Evolutionary conservation across 1,284 basidiomycete species (phyloP).

Genomic region (Peniophora sp.): DNA sequence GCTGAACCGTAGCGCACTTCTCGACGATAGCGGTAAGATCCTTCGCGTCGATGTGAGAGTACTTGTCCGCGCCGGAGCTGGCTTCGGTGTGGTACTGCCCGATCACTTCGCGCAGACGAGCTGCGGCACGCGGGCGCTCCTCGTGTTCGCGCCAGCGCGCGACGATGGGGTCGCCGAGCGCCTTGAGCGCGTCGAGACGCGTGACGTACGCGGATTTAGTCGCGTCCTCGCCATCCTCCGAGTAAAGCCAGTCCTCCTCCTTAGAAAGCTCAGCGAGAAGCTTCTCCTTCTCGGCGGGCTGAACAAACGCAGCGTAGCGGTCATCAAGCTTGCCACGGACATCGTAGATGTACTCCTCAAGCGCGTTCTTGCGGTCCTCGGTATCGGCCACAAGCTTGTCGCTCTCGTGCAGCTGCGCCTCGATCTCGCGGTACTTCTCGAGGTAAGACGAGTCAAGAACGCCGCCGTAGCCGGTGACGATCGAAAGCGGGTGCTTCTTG

Average conservation of each 20-base stretch:
- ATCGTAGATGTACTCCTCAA: conserved; percentile 97
- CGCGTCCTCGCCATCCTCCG: conserved; percentile 91
- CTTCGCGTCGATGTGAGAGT: conserved; percentile 80
- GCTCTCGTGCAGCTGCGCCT: conserved; percentile 78
- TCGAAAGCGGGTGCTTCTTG: conserved; percentile 76
- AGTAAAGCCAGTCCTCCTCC: conserved; percentile 93
- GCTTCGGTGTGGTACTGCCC: conserved; percentile 80
- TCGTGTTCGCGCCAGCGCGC: conserved; percentile 78
- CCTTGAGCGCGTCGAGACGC: conserved; percentile 75
- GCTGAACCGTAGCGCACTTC: conserved; percentile 74
- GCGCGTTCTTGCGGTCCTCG: conserved; percentile 94
- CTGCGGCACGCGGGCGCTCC: conserved; percentile 64
- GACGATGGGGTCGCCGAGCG: conserved; percentile 77
- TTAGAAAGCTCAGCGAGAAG: conserved; percentile 64
- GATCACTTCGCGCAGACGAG: conserved; percentile 76
- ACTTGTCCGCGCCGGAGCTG: conserved; percentile 76
- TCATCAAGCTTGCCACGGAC: conserved; percentile 87
- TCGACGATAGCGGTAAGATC: conserved; percentile 81
- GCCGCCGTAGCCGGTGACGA: conserved; percentile 55
- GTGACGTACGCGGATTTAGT: conserved; percentile 84
- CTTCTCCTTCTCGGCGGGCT: conserved; percentile 67
- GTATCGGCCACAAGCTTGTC: conserved; percentile 96
- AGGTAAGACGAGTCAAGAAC: conserved; percentile 51
- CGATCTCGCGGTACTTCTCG: conserved; percentile 67
- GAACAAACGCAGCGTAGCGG: conserved; percentile 69